Evolutionary conservation across 768 basidiomycete species (phyloP).

Genomic region (Psilocybe tampanensis): DNA sequence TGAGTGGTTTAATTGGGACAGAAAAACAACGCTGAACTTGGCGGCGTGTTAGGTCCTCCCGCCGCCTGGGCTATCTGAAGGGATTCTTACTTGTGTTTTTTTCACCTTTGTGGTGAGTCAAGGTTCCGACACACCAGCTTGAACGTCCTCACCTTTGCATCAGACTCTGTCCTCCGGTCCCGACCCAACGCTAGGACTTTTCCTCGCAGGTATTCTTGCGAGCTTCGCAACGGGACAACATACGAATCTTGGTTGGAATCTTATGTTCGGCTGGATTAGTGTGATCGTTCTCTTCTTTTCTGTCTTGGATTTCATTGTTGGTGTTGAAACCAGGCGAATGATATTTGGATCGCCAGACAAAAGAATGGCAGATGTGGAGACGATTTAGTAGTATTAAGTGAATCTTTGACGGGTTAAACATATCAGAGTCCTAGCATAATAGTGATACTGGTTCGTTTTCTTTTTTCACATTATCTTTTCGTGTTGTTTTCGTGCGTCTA

Average conservation of each 20-base stretch:
- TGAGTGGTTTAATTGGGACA: too few relatives aligned
- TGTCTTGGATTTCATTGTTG: constrained; percentile 8
- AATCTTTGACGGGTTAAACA: too few relatives aligned
- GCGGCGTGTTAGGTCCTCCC: constrained; percentile 12
- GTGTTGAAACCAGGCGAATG: not conserved
- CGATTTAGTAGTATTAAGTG: not conserved
- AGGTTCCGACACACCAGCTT: too few relatives aligned
- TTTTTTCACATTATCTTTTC: too few relatives aligned
- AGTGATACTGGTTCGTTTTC: too few relatives aligned
- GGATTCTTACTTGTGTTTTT: constrained; percentile 6
- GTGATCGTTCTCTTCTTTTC: constrained; percentile 7
- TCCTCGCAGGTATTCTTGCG: constrained; percentile 10
- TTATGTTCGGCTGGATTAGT: constrained; percentile 12
- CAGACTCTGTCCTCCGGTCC: constrained; percentile 19
- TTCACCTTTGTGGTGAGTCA: constrained; percentile 6
- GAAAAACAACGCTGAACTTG: too few relatives aligned
- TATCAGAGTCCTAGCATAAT: too few relatives aligned
- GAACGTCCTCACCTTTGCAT: too few relatives aligned
- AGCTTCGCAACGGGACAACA: constrained; percentile 12
- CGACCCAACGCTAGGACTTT: constrained; percentile 18
- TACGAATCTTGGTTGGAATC: constrained; percentile 15
- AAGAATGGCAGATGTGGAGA: not conserved
- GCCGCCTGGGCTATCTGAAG: constrained; percentile 6
- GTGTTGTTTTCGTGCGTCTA: not conserved
- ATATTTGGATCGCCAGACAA: not conserved